phyloP scores from a whole-genome alignment of 1,284 basidiomycete genomes.

The Cutaneotrichosporon cutaneum region DNA sequence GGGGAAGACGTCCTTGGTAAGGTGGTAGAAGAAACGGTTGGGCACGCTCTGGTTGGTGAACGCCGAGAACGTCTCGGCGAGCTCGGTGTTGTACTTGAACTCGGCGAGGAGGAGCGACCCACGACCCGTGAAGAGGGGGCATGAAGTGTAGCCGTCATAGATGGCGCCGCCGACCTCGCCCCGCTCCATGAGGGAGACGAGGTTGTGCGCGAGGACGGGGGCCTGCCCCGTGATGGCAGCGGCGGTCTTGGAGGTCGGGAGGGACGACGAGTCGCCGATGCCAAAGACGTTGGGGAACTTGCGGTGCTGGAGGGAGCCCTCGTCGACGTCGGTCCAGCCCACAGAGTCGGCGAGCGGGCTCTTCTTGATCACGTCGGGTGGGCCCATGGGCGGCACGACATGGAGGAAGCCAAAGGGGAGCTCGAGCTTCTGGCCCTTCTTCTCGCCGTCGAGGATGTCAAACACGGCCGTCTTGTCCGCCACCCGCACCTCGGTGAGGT shows the following conservation, averaged over 20 bases:
- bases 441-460: constrained; percentile 63
- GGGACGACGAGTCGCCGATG: constrained; percentile 82
- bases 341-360: constrained; percentile 74
- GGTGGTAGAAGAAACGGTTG: constrained; percentile 71
- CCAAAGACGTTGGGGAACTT: constrained; percentile 82
- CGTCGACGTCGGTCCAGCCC: constrained; percentile 86
- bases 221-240: constrained; percentile 90
- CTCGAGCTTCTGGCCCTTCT: constrained; percentile 60
- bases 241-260: constrained; percentile 94
- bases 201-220: constrained; percentile 88
- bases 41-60: constrained; percentile 69
- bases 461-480: constrained; percentile 77
- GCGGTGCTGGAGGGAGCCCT: constrained; percentile 74
- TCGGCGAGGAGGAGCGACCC: constrained; percentile 80
- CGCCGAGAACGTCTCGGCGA: constrained; percentile 77
- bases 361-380: constrained; percentile 74
- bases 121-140: constrained; percentile 51
- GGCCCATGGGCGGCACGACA: constrained; percentile 87
- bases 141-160: constrained; percentile 73
- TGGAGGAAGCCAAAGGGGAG: constrained; percentile 83
- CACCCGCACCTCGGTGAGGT: constrained; percentile 73
- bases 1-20: constrained; percentile 90
- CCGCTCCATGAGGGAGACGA: constrained; percentile 70
- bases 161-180: constrained; percentile 66
- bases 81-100: constrained; percentile 74